Evolutionary conservation across 352 stramenopile genomes (phyloP).

Genomic region (Peronospora farinosa): DNA sequence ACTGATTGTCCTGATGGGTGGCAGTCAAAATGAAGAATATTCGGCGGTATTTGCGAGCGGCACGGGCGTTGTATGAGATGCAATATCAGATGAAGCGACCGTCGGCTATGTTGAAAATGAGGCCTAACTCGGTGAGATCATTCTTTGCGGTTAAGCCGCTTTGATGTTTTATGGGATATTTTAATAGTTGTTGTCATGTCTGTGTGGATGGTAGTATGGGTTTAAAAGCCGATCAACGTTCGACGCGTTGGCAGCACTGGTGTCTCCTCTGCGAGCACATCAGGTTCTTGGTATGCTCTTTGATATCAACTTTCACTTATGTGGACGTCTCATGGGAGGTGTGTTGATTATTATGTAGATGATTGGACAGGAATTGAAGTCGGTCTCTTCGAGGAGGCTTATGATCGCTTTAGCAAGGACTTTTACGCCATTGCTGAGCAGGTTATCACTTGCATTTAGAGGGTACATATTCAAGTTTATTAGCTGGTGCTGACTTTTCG

Average conservation of each 20-base stretch:
- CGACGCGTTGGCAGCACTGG: slow-evolving; percentile 53
- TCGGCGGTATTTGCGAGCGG: slow-evolving; percentile 51
- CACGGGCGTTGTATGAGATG: slow-evolving; percentile 61
- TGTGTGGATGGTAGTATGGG: slow-evolving; percentile 41
- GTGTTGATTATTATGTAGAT: slow-evolving; percentile 32
- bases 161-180: not conserved
- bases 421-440: slow-evolving; percentile 72
- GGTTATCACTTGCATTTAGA: slow-evolving; percentile 19
- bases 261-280: slow-evolving; percentile 54
- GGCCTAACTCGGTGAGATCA: slow-evolving; percentile 43
- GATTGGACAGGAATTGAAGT: slow-evolving; percentile 71
- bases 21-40: slow-evolving; percentile 56
- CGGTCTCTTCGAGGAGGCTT: slow-evolving; percentile 69
- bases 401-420: slow-evolving; percentile 67
- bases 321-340: slow-evolving; percentile 5
- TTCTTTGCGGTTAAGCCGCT: not conserved
- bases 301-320: not conserved
- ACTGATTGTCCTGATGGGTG: not conserved
- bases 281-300: slow-evolving; percentile 59
- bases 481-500: not conserved
- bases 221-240: slow-evolving; percentile 64
- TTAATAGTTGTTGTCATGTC: slow-evolving; percentile 1
- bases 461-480: not conserved
- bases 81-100: slow-evolving; percentile 71
- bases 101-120: slow-evolving; percentile 68